These are phyloP conservation scores for Stagonosporopsis vannaccii DNA, from an alignment of 2,329 filamentous ascomycete species.

Conservation along the genomic window DNA sequence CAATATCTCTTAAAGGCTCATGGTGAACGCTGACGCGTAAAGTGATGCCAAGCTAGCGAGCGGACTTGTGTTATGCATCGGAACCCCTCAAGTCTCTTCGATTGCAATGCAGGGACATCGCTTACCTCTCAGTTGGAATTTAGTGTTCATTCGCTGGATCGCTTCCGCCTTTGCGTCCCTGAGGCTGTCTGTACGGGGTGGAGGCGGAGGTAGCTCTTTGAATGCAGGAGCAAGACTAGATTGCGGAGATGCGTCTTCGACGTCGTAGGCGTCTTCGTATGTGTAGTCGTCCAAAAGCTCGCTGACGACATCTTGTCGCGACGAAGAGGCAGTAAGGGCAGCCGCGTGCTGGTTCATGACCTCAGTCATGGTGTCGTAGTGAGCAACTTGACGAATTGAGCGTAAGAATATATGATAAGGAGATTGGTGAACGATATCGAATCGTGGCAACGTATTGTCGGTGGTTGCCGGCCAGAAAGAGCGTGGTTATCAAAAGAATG, in stretches of 20 bases:
- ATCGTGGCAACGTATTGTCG: not conserved
- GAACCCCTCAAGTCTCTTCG: constrained; percentile 1
- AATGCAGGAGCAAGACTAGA: constrained; percentile 36
- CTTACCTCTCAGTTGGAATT: constrained; percentile 48
- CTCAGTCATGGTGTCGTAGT: constrained; percentile 32
- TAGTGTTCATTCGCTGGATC: constrained; percentile 36
- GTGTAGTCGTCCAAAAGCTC: constrained; percentile 50
- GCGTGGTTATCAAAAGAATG: constrained; percentile 19
- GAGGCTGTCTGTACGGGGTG: constrained; percentile 33
- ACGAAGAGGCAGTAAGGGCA: constrained; percentile 35
- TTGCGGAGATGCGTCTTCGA: constrained; percentile 18
- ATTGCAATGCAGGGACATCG: constrained; percentile 1
- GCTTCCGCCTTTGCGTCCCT: constrained; percentile 37
- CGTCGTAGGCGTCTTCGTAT: constrained; percentile 33
- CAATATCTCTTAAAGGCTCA: not conserved
- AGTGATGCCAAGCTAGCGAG: constrained; percentile 1
- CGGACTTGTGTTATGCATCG: constrained; percentile 2
- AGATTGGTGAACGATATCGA: constrained; percentile 14
- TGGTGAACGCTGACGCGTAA: constrained; percentile 7
- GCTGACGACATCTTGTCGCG: constrained; percentile 49
- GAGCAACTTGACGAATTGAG: not conserved
- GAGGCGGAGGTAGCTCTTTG: constrained; percentile 44
- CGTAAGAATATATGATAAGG: not conserved
- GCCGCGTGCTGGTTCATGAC: constrained; percentile 35
- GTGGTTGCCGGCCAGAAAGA: constrained; percentile 23